Evolutionary conservation across 257 asterid genomes (phyloP), one percentile per base, ranked within the genome.

Genomic region (Solanum sitiens): DNA sequence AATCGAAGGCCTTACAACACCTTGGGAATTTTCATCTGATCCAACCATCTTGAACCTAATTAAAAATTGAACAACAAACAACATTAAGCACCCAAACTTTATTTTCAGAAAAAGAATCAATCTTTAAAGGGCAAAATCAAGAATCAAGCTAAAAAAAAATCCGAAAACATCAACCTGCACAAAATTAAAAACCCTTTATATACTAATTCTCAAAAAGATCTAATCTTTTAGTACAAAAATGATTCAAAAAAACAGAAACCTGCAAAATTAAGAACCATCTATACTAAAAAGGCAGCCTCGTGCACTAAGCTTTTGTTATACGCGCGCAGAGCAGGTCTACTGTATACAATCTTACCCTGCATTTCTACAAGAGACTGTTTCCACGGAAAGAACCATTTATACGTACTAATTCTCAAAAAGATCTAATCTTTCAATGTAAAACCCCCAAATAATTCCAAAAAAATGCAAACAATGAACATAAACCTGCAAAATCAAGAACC

Each of bases 1-100:
- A 87, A 89, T 93, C 86, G 95, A 90, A 71, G 94, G 89, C 93
- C 92, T 92, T 89, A 86, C 91, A 89, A 91, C 87, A 50, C 87
- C 90, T 27, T 85, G 83, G 73, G 10, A 84, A 88, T 94, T 96
- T 93, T 96, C 99, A 67, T 94, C 90, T 63, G 98, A 90, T 94
- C 95, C 91, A 74, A 35, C 93, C 98, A 93, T 95, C 89, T 91
- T 91, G 87, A 87, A 89, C 86, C 86, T 82, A 21, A 82, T 10
- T 44, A 89, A 63, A 67, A 33, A 59, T 10, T 71, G 42, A 86
- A 50, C 30, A 86, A 50, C 7, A 74, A 65, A 61, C 35, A 12
- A 70, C 84, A 88, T 73, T 86, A 16, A 18, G 32, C 83, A 79
- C 89, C 86, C 45, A 25, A 44, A 44, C 18, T n/a, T 44, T 42